A percentile compares a stretch with the other conserved stretches of the same genome.
Conservation (phyloP, 257 asterid genomes). For the Nicotiana otophora region DNA sequence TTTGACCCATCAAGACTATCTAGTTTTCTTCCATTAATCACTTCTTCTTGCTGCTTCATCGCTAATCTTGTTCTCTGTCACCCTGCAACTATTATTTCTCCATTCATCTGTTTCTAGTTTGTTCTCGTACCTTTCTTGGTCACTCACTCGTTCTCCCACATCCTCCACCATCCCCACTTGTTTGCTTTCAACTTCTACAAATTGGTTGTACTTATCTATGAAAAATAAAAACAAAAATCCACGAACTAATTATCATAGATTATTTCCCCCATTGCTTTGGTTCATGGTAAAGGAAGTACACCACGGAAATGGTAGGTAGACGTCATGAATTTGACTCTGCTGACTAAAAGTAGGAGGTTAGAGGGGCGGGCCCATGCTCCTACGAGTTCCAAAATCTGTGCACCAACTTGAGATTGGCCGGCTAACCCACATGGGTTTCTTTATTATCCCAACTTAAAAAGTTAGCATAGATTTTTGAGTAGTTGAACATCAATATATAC, state of each 20-base stretch:
- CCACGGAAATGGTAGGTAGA: neutral
- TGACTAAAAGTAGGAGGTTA: neutral
- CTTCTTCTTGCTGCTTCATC: neutral
- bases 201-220: neutral
- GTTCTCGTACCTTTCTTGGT: neutral
- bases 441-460: neutral
- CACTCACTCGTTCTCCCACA: neutral
- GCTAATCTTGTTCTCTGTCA: neutral
- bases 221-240: neutral
- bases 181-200: neutral
- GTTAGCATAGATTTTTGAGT: neutral
- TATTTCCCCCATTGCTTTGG: neutral
- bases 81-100: neutral
- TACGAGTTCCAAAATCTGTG: neutral
- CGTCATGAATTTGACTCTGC: neutral
- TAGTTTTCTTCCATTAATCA: neutral
- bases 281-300: neutral
- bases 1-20: neutral
- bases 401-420: neutral
- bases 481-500: neutral
- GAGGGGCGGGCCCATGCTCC: neutral
- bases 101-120: slow-evolving; percentile 1
- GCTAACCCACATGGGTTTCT: neutral
- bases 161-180: neutral
- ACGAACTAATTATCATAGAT: neutral